Percentiles rank a stretch among this genome's conserved stretches.
These are phyloP conservation scores for Trichaptum fuscoviolaceum DNA, from an alignment of 768 basidiomycete genomes.

Conservation along the genomic window DNA sequence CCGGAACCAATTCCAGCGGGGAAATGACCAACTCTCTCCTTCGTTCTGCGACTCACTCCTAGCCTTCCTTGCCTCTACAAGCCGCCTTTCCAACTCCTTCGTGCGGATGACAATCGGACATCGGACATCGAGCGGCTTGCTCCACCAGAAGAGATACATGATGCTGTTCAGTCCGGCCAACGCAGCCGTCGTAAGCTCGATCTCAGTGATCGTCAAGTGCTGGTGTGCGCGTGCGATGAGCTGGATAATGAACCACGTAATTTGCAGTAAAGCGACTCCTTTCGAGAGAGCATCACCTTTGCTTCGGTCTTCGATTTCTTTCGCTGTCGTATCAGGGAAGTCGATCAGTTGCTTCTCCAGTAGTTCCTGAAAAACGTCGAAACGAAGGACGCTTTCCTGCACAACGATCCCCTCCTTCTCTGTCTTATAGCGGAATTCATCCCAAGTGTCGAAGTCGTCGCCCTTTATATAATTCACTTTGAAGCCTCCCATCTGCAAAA, in stretches of 20 bases:
- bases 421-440: background rate
- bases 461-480: background rate
- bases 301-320: background rate
- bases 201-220: background rate
- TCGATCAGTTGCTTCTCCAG: background rate
- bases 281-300: background rate
- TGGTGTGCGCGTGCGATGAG: background rate
- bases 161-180: conserved; percentile 7
- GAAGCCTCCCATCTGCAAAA: conserved; percentile 7
- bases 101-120: background rate
- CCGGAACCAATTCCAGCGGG: no score
- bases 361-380: background rate
- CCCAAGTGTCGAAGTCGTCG: background rate
- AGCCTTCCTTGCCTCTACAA: no score
- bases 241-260: background rate
- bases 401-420: background rate
- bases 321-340: background rate
- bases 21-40: background rate
- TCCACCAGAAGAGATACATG: conserved; percentile 9
- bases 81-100: background rate
- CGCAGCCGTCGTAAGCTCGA: background rate
- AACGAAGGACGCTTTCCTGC: background rate
- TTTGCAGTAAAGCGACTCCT: background rate
- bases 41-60: no score
- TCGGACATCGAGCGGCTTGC: conserved; percentile 8